These are phyloP conservation scores for Luzula sylvatica DNA, from an alignment of 176 grass and related monocot genomes.

Conservation along the genomic window DNA sequence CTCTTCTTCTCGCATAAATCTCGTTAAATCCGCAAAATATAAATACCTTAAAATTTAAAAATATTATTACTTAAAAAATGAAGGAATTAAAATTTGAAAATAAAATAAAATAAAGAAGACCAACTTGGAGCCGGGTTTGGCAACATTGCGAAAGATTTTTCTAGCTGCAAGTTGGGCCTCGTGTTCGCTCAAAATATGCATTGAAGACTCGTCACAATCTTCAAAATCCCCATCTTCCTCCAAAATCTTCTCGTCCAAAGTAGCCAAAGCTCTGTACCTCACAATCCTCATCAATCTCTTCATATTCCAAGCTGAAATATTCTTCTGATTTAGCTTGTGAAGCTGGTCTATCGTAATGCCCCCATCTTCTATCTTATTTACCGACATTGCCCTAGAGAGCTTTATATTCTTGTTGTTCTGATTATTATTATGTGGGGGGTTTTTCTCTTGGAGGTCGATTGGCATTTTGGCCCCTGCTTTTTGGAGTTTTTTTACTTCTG, in stretches of 20 bases:
- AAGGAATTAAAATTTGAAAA: not conserved
- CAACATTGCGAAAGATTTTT: conserved; percentile 76
- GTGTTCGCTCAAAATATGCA: conserved; percentile 65
- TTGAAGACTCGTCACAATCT: conserved; percentile 48
- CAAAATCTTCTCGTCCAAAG: conserved; percentile 68
- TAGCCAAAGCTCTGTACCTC: conserved; percentile 53
- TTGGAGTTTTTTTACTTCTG: conserved; percentile 71
- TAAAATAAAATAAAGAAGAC: not conserved
- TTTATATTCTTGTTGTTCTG: conserved; percentile 28
- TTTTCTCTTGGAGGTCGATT: conserved; percentile 38
- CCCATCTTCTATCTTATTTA: conserved; percentile 47
- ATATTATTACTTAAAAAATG: not conserved
- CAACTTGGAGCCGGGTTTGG: conserved; percentile 64
- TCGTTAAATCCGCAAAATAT: conserved; percentile 66
- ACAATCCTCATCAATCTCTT: conserved; percentile 90
- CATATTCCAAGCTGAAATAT: conserved; percentile 96
- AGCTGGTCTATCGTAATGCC: conserved; percentile 80
- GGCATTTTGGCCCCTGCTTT: conserved; percentile 53
- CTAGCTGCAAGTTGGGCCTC: conserved; percentile 88
- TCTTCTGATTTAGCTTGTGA: conserved; percentile 77
- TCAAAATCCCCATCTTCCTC: conserved; percentile 15
- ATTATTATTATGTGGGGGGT: conserved; percentile 27
- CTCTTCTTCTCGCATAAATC: conserved; percentile 83
- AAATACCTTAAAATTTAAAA: conserved; percentile 43
- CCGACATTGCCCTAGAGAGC: conserved; percentile 24